Conservation (phyloP, 2,329 filamentous ascomycete genomes). For the Clonostachys sp. region DNA sequence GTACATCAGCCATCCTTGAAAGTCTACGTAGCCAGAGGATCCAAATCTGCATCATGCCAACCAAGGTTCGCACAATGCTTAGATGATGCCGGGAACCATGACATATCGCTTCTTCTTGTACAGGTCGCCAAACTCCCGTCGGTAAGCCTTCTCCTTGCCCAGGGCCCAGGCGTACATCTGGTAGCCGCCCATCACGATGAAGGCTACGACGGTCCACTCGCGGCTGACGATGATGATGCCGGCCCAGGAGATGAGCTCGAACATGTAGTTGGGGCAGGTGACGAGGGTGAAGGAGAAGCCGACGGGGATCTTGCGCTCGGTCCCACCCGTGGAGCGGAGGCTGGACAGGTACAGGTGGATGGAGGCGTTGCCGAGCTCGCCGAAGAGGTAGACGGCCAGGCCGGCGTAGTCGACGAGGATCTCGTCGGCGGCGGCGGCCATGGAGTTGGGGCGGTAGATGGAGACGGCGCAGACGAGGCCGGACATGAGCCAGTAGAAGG, state of each 20-base stretch:
- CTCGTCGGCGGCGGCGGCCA: conserved; percentile 50
- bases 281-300: conserved; percentile 83
- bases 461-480: conserved; percentile 80
- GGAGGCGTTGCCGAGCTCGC: conserved; percentile 75
- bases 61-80: conserved; percentile 11
- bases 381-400: conserved; percentile 67
- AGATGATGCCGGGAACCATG: conserved; percentile 76
- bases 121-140: conserved; percentile 84
- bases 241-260: conserved; percentile 82
- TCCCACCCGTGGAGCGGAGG: conserved; percentile 74
- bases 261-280: conserved; percentile 97
- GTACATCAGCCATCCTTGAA: not conserved
- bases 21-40: not conserved
- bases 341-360: conserved; percentile 76
- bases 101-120: conserved; percentile 93
- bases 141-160: conserved; percentile 88
- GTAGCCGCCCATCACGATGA: conserved; percentile 64
- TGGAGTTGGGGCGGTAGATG: conserved; percentile 73
- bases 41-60: not conserved
- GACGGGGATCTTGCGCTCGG: conserved; percentile 80
- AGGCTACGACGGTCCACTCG: conserved; percentile 73
- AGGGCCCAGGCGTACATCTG: conserved; percentile 87
- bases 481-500: conserved; percentile 86
- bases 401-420: conserved; percentile 59
- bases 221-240: conserved; percentile 77